These are phyloP conservation scores for Suhomyces coccinellae DNA, from an alignment of 1,139 yeast genomes.

Conservation along the genomic window DNA sequence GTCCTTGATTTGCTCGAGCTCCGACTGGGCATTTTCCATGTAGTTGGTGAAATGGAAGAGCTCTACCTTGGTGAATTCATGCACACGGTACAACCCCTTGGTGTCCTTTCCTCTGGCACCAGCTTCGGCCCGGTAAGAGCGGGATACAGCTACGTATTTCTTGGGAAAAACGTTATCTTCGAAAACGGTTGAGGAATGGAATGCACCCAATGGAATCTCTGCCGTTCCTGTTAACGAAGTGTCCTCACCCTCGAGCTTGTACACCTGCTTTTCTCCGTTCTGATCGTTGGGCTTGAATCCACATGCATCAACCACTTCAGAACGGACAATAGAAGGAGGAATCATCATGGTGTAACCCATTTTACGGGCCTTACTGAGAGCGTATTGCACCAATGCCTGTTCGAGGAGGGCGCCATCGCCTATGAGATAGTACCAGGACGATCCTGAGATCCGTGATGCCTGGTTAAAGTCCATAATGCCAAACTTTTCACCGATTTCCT, in stretches of 20 bases:
- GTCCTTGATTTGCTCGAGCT: slow-evolving; percentile 59
- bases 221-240: slow-evolving; percentile 90
- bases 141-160: slow-evolving; percentile 75
- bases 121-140: slow-evolving; percentile 95
- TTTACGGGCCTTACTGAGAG: slow-evolving; percentile 62
- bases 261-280: slow-evolving; percentile 84
- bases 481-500: slow-evolving; percentile 58
- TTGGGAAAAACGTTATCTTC: slow-evolving; percentile 41
- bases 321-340: slow-evolving; percentile 86
- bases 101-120: slow-evolving; percentile 96
- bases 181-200: slow-evolving; percentile 41
- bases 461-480: slow-evolving; percentile 67
- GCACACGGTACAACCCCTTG: slow-evolving; percentile 89
- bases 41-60: slow-evolving; percentile 75
- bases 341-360: slow-evolving; percentile 68
- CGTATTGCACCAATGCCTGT: slow-evolving; percentile 83
- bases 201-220: slow-evolving; percentile 89
- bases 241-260: slow-evolving; percentile 51
- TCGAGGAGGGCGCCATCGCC: slow-evolving; percentile 90
- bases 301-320: slow-evolving; percentile 80
- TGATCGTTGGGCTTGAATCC: slow-evolving; percentile 95
- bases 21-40: slow-evolving; percentile 43
- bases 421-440: slow-evolving; percentile 83
- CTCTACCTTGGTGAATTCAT: slow-evolving; percentile 97
- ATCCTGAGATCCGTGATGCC: slow-evolving; percentile 78